Conservation (phyloP, 805 yeast species). For the Candida adriatica region DNA sequence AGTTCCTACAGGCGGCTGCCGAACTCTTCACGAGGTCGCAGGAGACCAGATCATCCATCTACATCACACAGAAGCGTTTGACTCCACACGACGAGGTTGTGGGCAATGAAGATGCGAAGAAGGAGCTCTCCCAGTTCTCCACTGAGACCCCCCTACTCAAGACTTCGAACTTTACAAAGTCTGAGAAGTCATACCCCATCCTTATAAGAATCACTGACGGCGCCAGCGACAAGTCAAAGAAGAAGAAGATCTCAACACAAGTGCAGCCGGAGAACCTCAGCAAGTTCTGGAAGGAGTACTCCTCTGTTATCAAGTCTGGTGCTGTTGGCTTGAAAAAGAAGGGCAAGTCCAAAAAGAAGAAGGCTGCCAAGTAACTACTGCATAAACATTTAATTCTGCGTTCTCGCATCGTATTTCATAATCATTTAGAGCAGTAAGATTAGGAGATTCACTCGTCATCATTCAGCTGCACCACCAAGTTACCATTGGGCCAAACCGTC, state of each 20-base stretch:
- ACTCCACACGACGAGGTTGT: conserved; percentile 24
- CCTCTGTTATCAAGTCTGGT: conserved; percentile 62
- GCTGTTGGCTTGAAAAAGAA: conserved; percentile 78
- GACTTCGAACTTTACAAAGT: conserved; percentile 23
- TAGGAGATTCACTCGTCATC: no score
- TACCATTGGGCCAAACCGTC: conserved; percentile 58
- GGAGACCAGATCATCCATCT: conserved; percentile 41
- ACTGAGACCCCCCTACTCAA: conserved; percentile 17
- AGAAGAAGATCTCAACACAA: conserved; percentile 64
- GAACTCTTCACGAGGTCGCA: conserved; percentile 27
- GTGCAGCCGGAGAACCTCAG: conserved; percentile 58
- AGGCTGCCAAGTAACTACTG: conserved; percentile 27
- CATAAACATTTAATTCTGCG: background rate
- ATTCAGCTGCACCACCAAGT: conserved; percentile 41
- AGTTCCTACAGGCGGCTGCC: conserved; percentile 23
- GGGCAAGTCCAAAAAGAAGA: conserved; percentile 59
- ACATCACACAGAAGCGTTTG: conserved; percentile 53
- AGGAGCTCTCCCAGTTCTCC: conserved; percentile 20
- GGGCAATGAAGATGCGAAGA: conserved; percentile 16
- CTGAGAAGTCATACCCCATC: conserved; percentile 43
- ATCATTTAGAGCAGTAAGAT: no score
- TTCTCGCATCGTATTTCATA: no score
- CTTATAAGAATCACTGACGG: conserved; percentile 66
- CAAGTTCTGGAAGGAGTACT: conserved; percentile 71
- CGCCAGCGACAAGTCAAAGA: conserved; percentile 38